Evolutionary conservation across 2,329 filamentous ascomycete species (phyloP).

Genomic region (Exophiala oligosperma): DNA sequence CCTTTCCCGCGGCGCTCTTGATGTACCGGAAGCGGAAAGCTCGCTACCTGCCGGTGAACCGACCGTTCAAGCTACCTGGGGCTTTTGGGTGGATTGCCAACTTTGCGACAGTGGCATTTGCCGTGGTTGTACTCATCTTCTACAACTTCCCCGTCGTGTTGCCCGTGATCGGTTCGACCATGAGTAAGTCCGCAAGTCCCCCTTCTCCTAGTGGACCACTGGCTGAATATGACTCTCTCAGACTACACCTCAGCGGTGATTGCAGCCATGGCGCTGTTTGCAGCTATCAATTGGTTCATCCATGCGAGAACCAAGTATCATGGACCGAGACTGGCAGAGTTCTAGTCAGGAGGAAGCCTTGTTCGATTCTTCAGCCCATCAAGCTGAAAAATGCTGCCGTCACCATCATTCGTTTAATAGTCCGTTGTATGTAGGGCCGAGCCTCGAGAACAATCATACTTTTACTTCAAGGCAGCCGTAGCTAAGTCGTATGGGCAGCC

Average conservation of each 20-base stretch:
- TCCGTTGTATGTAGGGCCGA: too few relatives aligned
- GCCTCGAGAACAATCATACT: too few relatives aligned
- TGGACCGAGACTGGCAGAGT: constrained; percentile 9
- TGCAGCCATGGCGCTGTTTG: constrained; percentile 24
- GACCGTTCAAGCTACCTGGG: background rate
- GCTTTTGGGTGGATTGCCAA: constrained; percentile 32
- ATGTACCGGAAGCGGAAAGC: constrained; percentile 30
- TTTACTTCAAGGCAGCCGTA: too few relatives aligned
- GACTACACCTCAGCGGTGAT: constrained; percentile 26
- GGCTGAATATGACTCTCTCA: background rate
- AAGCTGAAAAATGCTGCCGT: too few relatives aligned
- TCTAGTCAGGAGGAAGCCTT: too few relatives aligned
- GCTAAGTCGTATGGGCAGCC: too few relatives aligned
- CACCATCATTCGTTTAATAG: too few relatives aligned
- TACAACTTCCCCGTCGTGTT: constrained; percentile 33
- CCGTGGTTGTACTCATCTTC: constrained; percentile 31
- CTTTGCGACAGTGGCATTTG: constrained; percentile 29
- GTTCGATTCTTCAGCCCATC: too few relatives aligned
- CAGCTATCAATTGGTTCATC: constrained; percentile 26
- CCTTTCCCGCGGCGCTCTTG: constrained; percentile 32
- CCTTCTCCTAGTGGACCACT: background rate
- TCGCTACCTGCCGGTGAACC: constrained; percentile 19
- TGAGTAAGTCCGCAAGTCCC: constrained; percentile 24
- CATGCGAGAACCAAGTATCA: constrained; percentile 24
- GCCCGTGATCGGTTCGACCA: constrained; percentile 30